Base-by-base conservation (phyloP, 768 basidiomycete genomes). In the Serendipita sp. region DNA sequence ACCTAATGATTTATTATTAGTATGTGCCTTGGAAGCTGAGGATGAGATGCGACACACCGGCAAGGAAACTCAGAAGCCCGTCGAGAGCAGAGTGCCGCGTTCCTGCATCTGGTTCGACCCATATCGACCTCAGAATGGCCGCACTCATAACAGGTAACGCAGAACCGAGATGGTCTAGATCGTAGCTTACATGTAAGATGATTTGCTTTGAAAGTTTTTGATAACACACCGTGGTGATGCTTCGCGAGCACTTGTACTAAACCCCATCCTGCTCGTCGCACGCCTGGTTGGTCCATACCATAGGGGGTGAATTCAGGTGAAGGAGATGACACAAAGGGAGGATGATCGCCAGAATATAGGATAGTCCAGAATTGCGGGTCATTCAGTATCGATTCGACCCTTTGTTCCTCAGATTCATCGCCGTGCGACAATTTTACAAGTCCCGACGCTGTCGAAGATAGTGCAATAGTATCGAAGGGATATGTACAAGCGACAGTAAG, bases 71-170 rank as follows among this genome's bases (percentile, higher is more conserved):
- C 6, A 92, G 74, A 58, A 91, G 69, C 0, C 88, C 86, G 44
- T 81, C 80, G 77, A 86, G 86, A 81, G 92, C 84, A 1, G 73
- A 72, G 2, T 74, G 73, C 68, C 86, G 84, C 2, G 95, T 91
- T 2, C 76, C 76, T 1, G 76, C 67, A 67, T 95, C 91, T 0
- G 79, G 75, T 70, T 97, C 93, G 0, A 81, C 72, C 69, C 83
- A 86, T 11, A 80, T 79, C 11, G 86, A 85, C n/a, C 84, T 80
- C 46, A 93, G 73, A 3, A 85, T 73, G 0, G 80, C 83, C 1
- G 74, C 70, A 46, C 62, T 65, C 68, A 15, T 70, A 62, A 16
- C 71, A 64, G 23, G 66, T 63, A 18, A 31, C 23, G 1, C 84
- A 81, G 27, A 91, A 73, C 2, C 40, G 40, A 40, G 40, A 40